These are phyloP conservation scores for Tulasnella sp. DNA, from an alignment of 768 basidiomycete genomes.

Conservation along the genomic window DNA sequence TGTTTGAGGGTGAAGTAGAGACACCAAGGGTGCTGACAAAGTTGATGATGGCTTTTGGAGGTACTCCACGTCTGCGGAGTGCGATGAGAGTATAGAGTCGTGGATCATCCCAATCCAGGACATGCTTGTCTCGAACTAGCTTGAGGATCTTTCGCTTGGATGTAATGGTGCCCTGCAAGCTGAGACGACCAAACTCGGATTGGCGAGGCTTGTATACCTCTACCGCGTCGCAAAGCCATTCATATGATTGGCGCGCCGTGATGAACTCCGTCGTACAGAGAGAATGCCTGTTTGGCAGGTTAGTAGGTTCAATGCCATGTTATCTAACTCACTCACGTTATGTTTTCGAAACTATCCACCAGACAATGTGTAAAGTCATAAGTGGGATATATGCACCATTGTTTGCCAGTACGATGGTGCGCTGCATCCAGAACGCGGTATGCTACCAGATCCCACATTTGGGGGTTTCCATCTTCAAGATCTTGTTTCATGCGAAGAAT, in stretches of 20 bases:
- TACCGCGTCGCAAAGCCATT: slow-evolving; percentile 97
- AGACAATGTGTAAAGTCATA: slow-evolving; percentile 99
- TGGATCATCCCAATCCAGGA: slow-evolving; percentile 94
- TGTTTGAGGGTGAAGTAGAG: slow-evolving; percentile 68
- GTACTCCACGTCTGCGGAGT: slow-evolving; percentile 84
- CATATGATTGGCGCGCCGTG: slow-evolving; percentile 89
- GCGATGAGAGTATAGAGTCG: slow-evolving; percentile 94
- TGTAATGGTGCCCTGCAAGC: slow-evolving; percentile 86
- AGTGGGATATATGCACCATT: slow-evolving; percentile 96
- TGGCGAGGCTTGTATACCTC: slow-evolving; percentile 95
- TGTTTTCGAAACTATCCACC: slow-evolving; percentile 97
- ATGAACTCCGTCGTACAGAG: slow-evolving; percentile 95
- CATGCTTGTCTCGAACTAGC: slow-evolving; percentile 73
- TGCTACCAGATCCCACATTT: slow-evolving; percentile 99
- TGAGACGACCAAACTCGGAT: slow-evolving; percentile 90
- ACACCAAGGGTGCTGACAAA: slow-evolving; percentile 95
- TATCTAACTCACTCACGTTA: slow-evolving; percentile 58
- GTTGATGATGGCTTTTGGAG: slow-evolving; percentile 87
- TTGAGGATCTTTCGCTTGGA: slow-evolving; percentile 91
- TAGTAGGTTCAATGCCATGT: not conserved
- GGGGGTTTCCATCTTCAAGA: slow-evolving; percentile 80
- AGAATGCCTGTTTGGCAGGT: slow-evolving; percentile 58
- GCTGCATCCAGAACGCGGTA: slow-evolving; percentile 84
- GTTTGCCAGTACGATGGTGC: slow-evolving; percentile 85
- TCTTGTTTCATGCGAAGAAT: slow-evolving; percentile 97